Base-by-base conservation (phyloP, 2,329 filamentous ascomycete species). In the Nemania serpens region DNA sequence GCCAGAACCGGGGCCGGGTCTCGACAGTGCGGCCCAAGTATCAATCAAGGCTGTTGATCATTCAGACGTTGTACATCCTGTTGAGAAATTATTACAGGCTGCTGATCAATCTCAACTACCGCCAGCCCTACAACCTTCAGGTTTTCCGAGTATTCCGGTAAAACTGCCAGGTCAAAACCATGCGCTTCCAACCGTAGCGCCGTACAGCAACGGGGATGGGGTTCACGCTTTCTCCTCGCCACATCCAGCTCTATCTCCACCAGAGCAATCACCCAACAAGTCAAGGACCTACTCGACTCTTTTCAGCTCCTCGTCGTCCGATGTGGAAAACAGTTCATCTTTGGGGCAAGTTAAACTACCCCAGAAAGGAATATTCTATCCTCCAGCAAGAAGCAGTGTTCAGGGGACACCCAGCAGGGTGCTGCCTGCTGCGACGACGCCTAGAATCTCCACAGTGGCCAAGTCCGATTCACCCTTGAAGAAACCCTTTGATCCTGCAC, bases 201-300 rank as follows among this genome's bases (percentile, higher is more conserved):
- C 71, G 4, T 72, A 72, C 37, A 52, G 70, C 20, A 75, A 74
- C 51, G 71, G 70, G 6, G 69, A 71, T 33, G 72, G 69, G 17
- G 67, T 67, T 59, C 75, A 80, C 49, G 75, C 77, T 3, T 81
- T 79, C 63, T 77, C 77, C n/a, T 77, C 76, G 5, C 74, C 76
- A 20, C 77, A 79, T 60, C 78, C 78, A 11, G 76, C 67, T 54
- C 68, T 81, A 22, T 76, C 75, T 2, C 77, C 78, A 18, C 78
- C 78, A 2, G 70, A 75, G 49, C 75, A 75, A 65, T 78, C 77
- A 18, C 76, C 75, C 4, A 75, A 73, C 60, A 77, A 77, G 63
- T 75, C 74, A 12, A 73, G 75, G 47, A 75, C 75, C 22, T 78
- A 78, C 61, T 75, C 74, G 43, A 75, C 74, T 41, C 73, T 77